Conservation (phyloP, 495 filamentous ascomycete species). For the Penicillium alfredii region DNA sequence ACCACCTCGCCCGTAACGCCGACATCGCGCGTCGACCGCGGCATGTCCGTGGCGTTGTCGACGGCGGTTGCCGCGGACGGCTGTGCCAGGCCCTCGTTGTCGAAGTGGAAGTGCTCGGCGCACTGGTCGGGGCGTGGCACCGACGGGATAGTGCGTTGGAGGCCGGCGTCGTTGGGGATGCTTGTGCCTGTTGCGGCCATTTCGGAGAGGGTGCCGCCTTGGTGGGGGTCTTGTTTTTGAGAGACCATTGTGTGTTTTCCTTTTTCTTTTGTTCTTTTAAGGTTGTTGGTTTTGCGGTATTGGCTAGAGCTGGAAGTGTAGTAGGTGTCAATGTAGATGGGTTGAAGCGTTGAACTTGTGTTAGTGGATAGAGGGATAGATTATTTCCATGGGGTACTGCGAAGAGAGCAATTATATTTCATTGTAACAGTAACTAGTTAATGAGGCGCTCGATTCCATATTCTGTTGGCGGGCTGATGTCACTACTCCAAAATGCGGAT, state of each 20-base stretch:
- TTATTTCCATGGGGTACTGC: no score
- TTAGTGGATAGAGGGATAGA: no score
- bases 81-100: constrained; percentile 26
- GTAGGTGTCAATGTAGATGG: no score
- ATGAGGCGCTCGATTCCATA: no score
- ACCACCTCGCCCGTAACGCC: constrained; percentile 44
- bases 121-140: constrained; percentile 50
- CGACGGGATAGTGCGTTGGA: constrained; percentile 48
- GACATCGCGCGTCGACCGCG: constrained; percentile 41
- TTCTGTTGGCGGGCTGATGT: constrained; percentile 20
- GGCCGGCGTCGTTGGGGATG: constrained; percentile 50
- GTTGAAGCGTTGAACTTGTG: no score
- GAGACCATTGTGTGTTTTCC: constrained; percentile 11
- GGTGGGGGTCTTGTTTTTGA: constrained; percentile 21
- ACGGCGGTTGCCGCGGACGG: constrained; percentile 39
- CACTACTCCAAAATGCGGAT: constrained; percentile 11
- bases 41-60: constrained; percentile 49
- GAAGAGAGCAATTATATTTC: no score
- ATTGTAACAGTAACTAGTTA: no score
- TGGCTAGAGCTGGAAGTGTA: background rate
- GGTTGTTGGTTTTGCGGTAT: background rate
- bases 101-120: constrained; percentile 23
- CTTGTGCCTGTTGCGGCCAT: constrained; percentile 50
- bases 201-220: constrained; percentile 35
- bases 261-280: background rate